A percentile compares a stretch with the other conserved stretches of the same genome.
These are phyloP conservation scores for Penicillium samsonianum DNA, from an alignment of 495 filamentous ascomycete genomes.

Conservation along the genomic window DNA sequence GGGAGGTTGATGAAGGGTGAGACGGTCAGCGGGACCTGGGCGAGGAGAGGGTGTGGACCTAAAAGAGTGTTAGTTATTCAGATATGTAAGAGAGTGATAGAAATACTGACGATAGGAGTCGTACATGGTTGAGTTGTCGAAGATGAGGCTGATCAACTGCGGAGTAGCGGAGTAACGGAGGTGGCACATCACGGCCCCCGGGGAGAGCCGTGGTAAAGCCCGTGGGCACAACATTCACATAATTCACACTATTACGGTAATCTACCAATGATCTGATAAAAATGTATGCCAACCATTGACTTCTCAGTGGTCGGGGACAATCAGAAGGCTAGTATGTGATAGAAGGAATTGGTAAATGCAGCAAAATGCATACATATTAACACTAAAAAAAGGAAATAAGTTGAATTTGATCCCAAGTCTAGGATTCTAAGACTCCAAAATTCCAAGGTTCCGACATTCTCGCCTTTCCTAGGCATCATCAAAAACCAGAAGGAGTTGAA, in stretches of 20 bases:
- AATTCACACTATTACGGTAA: not conserved
- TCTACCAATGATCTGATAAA: not conserved
- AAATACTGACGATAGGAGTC: constrained; percentile 45
- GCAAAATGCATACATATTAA: too few relatives aligned
- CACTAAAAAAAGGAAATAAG: too few relatives aligned
- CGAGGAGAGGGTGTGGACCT: constrained; percentile 85
- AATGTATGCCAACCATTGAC: too few relatives aligned
- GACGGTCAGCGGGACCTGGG: constrained; percentile 88
- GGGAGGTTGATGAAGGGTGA: constrained; percentile 94
- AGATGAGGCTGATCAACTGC: constrained; percentile 1
- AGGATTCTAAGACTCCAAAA: too few relatives aligned
- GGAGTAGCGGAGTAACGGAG: constrained; percentile 12
- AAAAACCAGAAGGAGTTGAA: not conserved
- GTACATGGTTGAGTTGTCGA: constrained; percentile 35
- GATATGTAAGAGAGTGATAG: not conserved
- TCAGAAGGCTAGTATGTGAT: too few relatives aligned
- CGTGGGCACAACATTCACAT: not conserved
- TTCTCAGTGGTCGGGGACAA: too few relatives aligned
- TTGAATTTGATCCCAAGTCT: too few relatives aligned
- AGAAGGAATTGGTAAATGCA: too few relatives aligned
- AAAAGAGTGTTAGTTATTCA: constrained; percentile 20
- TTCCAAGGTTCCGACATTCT: not conserved
- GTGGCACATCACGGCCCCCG: not conserved
- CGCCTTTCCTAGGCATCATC: not conserved
- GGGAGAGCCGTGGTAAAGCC: not conserved